Percentiles rank a stretch among this genome's conserved stretches.
Evolutionary conservation across 2,329 filamentous ascomycete genomes (phyloP).

Genomic region (Claviceps pazoutovae): DNA sequence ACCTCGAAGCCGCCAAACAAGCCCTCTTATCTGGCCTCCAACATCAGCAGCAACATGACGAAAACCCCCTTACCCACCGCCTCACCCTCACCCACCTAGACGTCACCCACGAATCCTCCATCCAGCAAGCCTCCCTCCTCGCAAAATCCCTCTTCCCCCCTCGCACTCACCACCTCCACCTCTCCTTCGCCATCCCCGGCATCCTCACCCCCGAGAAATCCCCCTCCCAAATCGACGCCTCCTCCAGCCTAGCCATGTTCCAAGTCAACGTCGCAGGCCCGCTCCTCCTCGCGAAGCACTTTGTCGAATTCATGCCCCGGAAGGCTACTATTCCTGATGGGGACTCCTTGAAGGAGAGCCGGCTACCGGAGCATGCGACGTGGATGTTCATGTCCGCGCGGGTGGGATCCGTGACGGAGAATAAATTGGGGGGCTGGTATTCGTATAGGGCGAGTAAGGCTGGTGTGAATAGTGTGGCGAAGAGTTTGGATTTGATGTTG

Average conservation of each 20-base stretch:
- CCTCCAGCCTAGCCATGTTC: conserved; percentile 52
- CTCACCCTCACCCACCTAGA: conserved; percentile 28
- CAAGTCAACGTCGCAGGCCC: conserved; percentile 61
- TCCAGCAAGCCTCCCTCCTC: conserved; percentile 38
- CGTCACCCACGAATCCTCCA: conserved; percentile 46
- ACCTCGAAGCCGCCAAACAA: conserved; percentile 21
- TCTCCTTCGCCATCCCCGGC: conserved; percentile 57
- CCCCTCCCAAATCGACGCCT: conserved; percentile 48
- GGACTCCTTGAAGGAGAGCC: not conserved
- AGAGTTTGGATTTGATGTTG: conserved; percentile 58
- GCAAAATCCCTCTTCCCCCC: conserved; percentile 40
- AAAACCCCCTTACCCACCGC: conserved; percentile 12
- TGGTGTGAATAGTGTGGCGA: conserved; percentile 55
- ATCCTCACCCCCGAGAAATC: conserved; percentile 61
- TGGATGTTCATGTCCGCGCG: conserved; percentile 68
- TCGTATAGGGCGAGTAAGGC: conserved; percentile 66
- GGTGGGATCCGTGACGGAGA: conserved; percentile 61
- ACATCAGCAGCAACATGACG: conserved; percentile 10
- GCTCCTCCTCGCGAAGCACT: conserved; percentile 64
- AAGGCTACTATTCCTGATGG: conserved; percentile 25
- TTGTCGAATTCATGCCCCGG: conserved; percentile 52
- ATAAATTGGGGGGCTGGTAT: conserved; percentile 67
- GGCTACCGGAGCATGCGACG: conserved; percentile 39
- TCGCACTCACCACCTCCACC: conserved; percentile 44
- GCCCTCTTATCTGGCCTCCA: conserved; percentile 14